A percentile compares a stretch with the other conserved stretches of the same genome.
Evolutionary conservation across 805 yeast genomes (phyloP).

Genomic region (Wickerhamiella qilinensis): DNA sequence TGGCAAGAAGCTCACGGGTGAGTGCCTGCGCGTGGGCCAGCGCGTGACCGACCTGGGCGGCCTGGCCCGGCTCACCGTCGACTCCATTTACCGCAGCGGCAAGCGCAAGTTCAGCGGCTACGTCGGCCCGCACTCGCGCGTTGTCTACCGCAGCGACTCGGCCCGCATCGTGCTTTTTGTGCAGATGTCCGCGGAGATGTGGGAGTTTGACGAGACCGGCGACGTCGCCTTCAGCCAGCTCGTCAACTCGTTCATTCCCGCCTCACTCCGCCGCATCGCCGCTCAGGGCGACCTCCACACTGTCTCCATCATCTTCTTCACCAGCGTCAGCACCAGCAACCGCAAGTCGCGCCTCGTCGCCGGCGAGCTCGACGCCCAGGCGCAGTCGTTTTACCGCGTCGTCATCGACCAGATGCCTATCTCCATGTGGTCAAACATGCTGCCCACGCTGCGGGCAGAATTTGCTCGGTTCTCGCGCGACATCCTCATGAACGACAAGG

Average conservation of each 20-base stretch:
- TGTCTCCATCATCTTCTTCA: constrained; percentile 75
- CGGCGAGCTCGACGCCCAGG: constrained; percentile 54
- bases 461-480: constrained; percentile 70
- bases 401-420: constrained; percentile 91
- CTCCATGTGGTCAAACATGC: constrained; percentile 77
- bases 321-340: constrained; percentile 44
- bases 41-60: constrained; percentile 42
- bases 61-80: constrained; percentile 44
- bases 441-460: constrained; percentile 73
- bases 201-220: constrained; percentile 95
- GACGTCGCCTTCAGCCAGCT: constrained; percentile 86
- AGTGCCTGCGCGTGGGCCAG: constrained; percentile 55
- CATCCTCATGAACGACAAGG: constrained; percentile 34
- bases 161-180: constrained; percentile 69
- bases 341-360: constrained; percentile 27
- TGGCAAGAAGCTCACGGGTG: constrained; percentile 40
- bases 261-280: constrained; percentile 76
- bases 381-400: constrained; percentile 73
- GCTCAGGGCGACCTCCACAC: constrained; percentile 77
- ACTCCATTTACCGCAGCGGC: constrained; percentile 51
- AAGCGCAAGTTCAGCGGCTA: constrained; percentile 58
- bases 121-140: constrained; percentile 52
- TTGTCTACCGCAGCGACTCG: constrained; percentile 82
- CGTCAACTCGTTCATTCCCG: constrained; percentile 83
- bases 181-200: constrained; percentile 90